Base-by-base conservation (phyloP, 208 protist genomes). In the Acanthamoeba sp. region DNA sequence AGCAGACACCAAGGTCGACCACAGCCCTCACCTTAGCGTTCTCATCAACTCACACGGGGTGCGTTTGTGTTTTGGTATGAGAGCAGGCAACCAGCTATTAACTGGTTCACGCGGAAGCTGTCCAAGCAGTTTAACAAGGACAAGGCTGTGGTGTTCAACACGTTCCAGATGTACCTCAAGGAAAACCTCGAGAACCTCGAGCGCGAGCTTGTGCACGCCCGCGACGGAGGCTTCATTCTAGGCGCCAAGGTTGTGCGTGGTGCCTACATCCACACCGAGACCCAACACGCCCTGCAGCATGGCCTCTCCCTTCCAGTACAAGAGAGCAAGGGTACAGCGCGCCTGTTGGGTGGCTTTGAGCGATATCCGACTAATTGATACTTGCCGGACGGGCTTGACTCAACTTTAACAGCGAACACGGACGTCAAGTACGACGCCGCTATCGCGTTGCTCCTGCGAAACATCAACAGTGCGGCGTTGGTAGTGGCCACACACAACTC, bases 141-240 rank as follows among this genome's bases (percentile, higher is more conserved):
- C 5, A 0, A 29, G 55, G 82, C 82, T 6, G 55, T 90, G 24
- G 82, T 90, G 32, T 66, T 69, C 82, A 90, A 90, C 52, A 90
- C 82, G 16, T 90, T 69, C 55, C 82, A 90, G 82, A 59, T 90
- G 52, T 90, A 90, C 55, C 55, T 90, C 24, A 66, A 90, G 82
- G 82, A 34, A 9, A 90, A 90, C 52, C 34, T 90, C 29, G 82
- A 42, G 27, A 90, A 90, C 55, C 55, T 90, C 24, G 55, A 66
- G 52, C 1, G 4, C 5, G 82, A 90, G 12, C 82, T 90, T 4
- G 52, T n/a, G 16, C 82, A 90, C 32, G 82, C 82, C 10, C 45
- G 55, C 52, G 52, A 90, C 10, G 55, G 14, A 0, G n/a, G n/a
- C 29, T 90, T 42, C 82, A 66, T 90, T 7, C 82, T 90, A 20